phyloP scores from a whole-genome alignment of 2,329 filamentous ascomycete species.

The Aspergillus ochraceoroseus region DNA sequence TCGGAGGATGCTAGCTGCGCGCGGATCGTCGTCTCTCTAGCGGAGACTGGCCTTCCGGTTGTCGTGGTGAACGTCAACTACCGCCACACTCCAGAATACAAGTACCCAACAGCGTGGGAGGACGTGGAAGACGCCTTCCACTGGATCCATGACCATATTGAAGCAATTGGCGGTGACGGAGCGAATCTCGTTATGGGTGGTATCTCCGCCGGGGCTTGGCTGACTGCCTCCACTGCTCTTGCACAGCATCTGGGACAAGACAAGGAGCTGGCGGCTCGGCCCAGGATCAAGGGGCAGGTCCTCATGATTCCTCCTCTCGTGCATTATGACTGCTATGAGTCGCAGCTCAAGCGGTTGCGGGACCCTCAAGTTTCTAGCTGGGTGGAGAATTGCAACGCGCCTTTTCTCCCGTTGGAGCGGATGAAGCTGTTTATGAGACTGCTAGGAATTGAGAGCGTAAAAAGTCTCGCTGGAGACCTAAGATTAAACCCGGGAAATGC shows the following conservation, averaged over 20 bases:
- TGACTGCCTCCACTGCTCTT: slow-evolving; percentile 42
- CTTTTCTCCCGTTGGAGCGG: slow-evolving; percentile 44
- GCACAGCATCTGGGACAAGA: slow-evolving; percentile 36
- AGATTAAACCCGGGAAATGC: slow-evolving; percentile 41
- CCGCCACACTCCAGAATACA: slow-evolving; percentile 53
- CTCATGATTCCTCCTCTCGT: slow-evolving; percentile 51
- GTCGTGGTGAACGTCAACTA: slow-evolving; percentile 56
- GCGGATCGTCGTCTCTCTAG: slow-evolving; percentile 40
- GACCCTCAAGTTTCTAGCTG: slow-evolving; percentile 44
- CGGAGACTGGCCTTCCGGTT: slow-evolving; percentile 23
- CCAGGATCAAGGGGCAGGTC: slow-evolving; percentile 48
- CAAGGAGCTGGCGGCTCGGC: slow-evolving; percentile 18
- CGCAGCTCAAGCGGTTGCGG: slow-evolving; percentile 36
- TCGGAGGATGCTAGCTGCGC: slow-evolving; percentile 53
- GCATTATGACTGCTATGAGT: slow-evolving; percentile 31
- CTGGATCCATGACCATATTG: slow-evolving; percentile 50
- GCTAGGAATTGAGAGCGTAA: slow-evolving; percentile 24
- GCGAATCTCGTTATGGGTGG: slow-evolving; percentile 46
- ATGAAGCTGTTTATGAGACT: slow-evolving; percentile 33
- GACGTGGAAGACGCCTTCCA: slow-evolving; percentile 53
- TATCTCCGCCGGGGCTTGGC: slow-evolving; percentile 46
- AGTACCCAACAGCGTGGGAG: slow-evolving; percentile 50
- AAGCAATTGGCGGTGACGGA: slow-evolving; percentile 39
- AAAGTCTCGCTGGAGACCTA: slow-evolving; percentile 33
- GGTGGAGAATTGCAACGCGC: slow-evolving; percentile 47